These are phyloP conservation scores for Protostelium mycophagum DNA, from an alignment of 78 protist species.

Conservation along the genomic window DNA sequence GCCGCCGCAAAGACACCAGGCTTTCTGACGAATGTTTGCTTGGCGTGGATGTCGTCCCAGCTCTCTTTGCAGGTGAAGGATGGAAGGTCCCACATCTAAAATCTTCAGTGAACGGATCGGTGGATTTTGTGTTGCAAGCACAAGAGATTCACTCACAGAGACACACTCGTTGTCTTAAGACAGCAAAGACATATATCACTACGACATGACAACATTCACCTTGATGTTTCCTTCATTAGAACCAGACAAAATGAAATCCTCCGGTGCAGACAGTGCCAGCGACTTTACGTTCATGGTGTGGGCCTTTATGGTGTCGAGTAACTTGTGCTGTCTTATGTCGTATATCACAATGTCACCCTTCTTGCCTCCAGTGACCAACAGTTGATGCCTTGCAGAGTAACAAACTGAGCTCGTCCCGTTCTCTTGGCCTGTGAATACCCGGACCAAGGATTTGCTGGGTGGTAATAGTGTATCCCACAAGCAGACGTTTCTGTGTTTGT, in stretches of 20 bases:
- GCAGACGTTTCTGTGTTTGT: conserved; percentile 31
- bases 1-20: conserved; percentile 41
- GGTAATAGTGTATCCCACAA: conserved; percentile 52
- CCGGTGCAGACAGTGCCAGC: conserved; percentile 31
- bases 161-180: no score
- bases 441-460: conserved; percentile 29
- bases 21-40: conserved; percentile 55
- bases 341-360: conserved; percentile 32
- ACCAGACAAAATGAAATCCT: conserved; percentile 36
- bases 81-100: conserved; percentile 49
- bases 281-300: conserved; percentile 40
- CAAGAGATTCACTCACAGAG: no score
- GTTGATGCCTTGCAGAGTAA: conserved; percentile 45
- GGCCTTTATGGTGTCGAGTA: conserved; percentile 32
- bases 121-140: no score
- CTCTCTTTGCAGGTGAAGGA: conserved; percentile 29
- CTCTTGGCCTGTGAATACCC: conserved; percentile 41
- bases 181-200: no score
- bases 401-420: conserved; percentile 37
- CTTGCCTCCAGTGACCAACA: conserved; percentile 44
- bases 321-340: conserved; percentile 38
- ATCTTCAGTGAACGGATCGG: no score
- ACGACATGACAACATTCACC: no score
- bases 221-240: conserved; percentile 50
- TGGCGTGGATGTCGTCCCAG: conserved; percentile 44